A percentile compares a stretch with the other conserved stretches of the same genome.
Conservation (phyloP, 768 basidiomycete species). For the Phlebiopsis flavidoalba region DNA sequence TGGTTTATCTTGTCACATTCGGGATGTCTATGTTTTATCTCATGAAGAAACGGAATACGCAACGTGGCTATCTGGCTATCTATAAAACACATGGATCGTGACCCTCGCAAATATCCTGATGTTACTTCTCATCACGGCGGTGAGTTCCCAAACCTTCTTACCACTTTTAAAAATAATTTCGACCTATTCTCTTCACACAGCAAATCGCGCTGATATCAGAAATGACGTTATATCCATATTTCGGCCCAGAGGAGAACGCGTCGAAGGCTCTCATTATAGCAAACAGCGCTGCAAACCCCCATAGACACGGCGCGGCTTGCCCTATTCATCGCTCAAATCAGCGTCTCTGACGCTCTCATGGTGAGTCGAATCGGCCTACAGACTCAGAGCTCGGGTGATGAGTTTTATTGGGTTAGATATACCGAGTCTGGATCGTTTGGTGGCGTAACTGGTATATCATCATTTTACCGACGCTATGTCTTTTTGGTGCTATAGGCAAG, state of each 20-base stretch:
- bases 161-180: too few relatives aligned
- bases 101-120: not conserved
- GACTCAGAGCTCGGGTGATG: not conserved
- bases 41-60: not conserved
- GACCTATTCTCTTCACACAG: not conserved
- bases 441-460: not conserved
- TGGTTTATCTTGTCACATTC: not conserved
- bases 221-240: not conserved
- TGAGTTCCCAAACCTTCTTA: not conserved
- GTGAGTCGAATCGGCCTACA: not conserved
- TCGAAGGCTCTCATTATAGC: not conserved
- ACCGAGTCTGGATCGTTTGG: not conserved
- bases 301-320: not conserved
- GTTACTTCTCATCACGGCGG: not conserved
- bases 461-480: not conserved
- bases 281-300: too few relatives aligned
- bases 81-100: not conserved
- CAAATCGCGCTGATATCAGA: not conserved
- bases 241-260: not conserved
- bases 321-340: not conserved
- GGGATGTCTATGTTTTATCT: not conserved
- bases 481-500: not conserved
- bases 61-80: too few relatives aligned
- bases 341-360: not conserved
- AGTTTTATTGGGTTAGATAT: not conserved